phyloP scores from a whole-genome alignment of 768 basidiomycete species.

The Tricholoma sp. region DNA sequence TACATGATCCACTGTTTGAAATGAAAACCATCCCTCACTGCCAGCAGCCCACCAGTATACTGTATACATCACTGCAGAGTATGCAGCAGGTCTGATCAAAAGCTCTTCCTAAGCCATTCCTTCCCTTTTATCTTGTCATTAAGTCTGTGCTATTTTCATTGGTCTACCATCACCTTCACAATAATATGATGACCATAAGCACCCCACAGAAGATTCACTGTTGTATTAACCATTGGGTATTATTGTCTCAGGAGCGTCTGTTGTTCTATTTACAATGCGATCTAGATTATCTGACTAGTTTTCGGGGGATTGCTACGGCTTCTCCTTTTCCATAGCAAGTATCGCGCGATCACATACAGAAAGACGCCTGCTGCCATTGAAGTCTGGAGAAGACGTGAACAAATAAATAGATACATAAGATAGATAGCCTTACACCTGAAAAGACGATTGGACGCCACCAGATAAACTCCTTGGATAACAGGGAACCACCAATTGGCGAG shows the following conservation, averaged over 20 bases:
- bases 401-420: neutral
- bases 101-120: neutral
- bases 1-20: no score
- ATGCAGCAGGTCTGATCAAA: neutral
- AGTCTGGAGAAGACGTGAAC: neutral
- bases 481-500: neutral
- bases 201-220: no score
- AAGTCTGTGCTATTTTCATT: no score
- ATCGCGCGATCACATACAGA: neutral
- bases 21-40: no score
- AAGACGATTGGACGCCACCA: neutral
- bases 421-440: neutral
- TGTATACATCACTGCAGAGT: neutral
- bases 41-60: neutral
- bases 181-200: no score
- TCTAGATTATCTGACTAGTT: neutral
- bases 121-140: neutral
- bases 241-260: no score
- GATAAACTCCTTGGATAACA: neutral
- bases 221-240: no score
- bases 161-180: no score
- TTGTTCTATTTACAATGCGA: neutral
- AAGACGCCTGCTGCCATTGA: neutral
- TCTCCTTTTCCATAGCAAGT: neutral
- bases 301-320: neutral